Evolutionary conservation across 768 basidiomycete genomes (phyloP), one percentile per base, ranked within the genome.

Genomic region (Pisolithus microcarpus): DNA sequence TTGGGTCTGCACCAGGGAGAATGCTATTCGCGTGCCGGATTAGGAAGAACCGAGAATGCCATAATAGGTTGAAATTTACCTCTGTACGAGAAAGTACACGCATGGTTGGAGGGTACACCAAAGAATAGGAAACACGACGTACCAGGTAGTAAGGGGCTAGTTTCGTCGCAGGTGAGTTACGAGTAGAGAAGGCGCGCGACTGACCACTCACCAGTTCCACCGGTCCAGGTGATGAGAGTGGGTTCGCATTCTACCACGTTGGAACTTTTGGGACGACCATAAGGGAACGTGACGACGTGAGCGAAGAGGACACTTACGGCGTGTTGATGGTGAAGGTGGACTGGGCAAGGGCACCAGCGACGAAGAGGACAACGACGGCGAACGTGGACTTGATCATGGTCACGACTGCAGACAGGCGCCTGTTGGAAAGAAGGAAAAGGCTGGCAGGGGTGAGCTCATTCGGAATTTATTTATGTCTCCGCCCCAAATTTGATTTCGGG

Each of bases 131-230:
- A 39, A 11, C 31, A 23, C 43, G 44, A 40, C 83, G 48, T 65
- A 87, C 86, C 74, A 86, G 57, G 59, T 70, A 78, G 74, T 75
- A 87, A 31, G 85, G 83, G 34, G 67, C 84, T 87, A 50, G 3
- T 28, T 28, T 6, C 1, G 16, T 26, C 16, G 37, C 2, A 2
- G 34, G 57, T 31, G 51, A 19, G 9, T 11, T 38, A 38, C 34
- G 21, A 36, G 15, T 0, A 11, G 7, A 0, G 0, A 1, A 36
- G 1, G 1, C 15, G 46, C 6, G 38, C n/a, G 9, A 26, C 18
- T 4, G 8, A 3, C 26, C 5, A 71, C 82, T 53, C 60, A 84
- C 85, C 18, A 9, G 54, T 59, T 65, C 85, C 85, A 55, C 78
- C 80, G n/a, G 31, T 9, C 80, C 81, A 89, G 26, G 61, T 46